Evolutionary conservation across 2,329 filamentous ascomycete genomes (phyloP), one percentile per base, ranked within the genome.

Genomic region (Penicillium sumatraense): DNA sequence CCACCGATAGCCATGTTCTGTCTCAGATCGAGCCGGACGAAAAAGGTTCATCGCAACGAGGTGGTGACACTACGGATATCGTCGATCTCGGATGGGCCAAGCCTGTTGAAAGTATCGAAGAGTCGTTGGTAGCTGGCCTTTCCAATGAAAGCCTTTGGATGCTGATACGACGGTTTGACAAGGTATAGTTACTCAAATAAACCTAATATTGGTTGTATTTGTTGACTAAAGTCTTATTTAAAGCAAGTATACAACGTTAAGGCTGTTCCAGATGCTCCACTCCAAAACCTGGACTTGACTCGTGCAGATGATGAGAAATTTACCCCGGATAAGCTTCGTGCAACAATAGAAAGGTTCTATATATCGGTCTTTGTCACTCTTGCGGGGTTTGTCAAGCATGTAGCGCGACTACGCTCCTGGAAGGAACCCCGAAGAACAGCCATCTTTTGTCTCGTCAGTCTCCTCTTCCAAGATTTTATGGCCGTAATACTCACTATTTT

Each of bases 231-330:
- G 10, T 18, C 16, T 14, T 4, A 33, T 13, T 40, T 35, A 23
- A 48, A 82, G 83, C 84, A 86, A 83, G 83, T 86, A 71, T 86
- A 86, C 69, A 82, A 86, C 74, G 89, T 95, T 63, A 91, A 89
- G 69, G 85, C 88, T 24, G 84, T 87, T 8, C 75, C 81, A 0
- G 72, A 81, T 45, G 73, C 84, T 7, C 80, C 84, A 1, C 81
- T 89, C 1, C 89, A 88, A 5, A 85, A 86, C 13, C 77, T 96
- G 33, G 91, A 96, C 70, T 81, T 96, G 55, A 91, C 92, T 63
- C 88, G 91, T 53, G 87, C 90, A 4, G 88, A 92, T 35, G 87
- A 93, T 51, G 90, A 95, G 62, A 89, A 93, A 54, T 95, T 95
- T 70, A 90, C 89, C 0, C 90, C 91, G 0, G 90, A 95, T 67